Conservation (phyloP, 495 filamentous ascomycete species). For the Trichoderma asperelloides region DNA sequence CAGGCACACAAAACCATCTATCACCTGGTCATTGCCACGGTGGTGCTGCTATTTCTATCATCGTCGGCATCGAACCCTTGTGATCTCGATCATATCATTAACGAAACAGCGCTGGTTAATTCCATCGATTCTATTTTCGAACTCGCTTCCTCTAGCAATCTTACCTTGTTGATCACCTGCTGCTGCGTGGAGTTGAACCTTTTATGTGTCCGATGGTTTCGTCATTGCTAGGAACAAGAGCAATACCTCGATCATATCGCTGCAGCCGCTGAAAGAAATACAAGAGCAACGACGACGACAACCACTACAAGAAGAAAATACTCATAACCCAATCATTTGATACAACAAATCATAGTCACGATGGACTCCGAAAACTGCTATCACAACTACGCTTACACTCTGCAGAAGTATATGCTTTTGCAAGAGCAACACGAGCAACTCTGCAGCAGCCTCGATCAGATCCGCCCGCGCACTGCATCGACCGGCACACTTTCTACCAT, state of each 20-base stretch:
- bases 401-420: constrained; percentile 48
- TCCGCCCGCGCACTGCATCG: constrained; percentile 25
- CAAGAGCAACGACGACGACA: background rate
- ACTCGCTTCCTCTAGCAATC: background rate
- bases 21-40: background rate
- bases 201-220: constrained; percentile 4
- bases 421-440: constrained; percentile 48
- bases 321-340: background rate
- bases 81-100: background rate
- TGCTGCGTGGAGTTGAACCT: background rate
- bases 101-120: background rate
- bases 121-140: background rate
- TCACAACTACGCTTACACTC: constrained; percentile 37
- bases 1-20: too few species aligned
- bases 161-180: background rate
- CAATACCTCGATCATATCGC: constrained; percentile 8
- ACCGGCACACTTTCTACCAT: constrained; percentile 14
- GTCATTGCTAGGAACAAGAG: constrained; percentile 5
- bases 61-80: background rate
- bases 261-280: background rate
- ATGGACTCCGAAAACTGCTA: background rate
- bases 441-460: constrained; percentile 38
- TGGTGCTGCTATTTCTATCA: constrained; percentile 1
- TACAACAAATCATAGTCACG: background rate
- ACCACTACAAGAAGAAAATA: background rate